Percentiles rank a stretch among this genome's conserved stretches.
phyloP scores from a whole-genome alignment of 768 basidiomycete genomes.

The Amanita exitialis region DNA sequence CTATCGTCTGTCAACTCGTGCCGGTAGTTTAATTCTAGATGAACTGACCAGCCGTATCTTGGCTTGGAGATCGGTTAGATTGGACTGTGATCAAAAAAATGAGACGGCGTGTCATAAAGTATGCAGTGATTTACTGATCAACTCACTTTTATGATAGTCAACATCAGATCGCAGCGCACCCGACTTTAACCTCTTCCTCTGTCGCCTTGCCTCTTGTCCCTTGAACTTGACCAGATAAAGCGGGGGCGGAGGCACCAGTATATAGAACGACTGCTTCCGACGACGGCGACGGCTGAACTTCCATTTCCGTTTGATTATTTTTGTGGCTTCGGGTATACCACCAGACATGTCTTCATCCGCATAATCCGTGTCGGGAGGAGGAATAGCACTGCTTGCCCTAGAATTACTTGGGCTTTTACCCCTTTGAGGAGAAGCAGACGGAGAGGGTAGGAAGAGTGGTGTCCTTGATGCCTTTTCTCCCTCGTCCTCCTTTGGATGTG shows the following conservation, averaged over 20 bases:
- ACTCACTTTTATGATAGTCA: neutral
- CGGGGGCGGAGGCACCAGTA: slow-evolving; percentile 5
- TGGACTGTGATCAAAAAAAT: neutral
- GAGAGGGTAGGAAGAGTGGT: slow-evolving; percentile 5
- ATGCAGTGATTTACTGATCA: neutral
- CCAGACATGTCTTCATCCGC: neutral
- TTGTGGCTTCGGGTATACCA: neutral
- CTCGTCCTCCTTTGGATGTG: neutral
- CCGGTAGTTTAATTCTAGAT: neutral
- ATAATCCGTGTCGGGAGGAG: neutral
- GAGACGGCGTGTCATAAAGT: neutral
- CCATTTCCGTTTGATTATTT: neutral
- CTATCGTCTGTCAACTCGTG: neutral
- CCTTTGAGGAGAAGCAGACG: neutral
- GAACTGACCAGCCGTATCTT: slow-evolving; percentile 1
- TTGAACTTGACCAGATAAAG: slow-evolving; percentile 1
- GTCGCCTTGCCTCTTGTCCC: slow-evolving; percentile 3
- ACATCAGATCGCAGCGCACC: neutral
- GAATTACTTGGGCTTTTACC: neutral
- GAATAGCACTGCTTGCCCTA: neutral
- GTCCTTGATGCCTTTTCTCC: neutral
- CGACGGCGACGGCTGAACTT: neutral
- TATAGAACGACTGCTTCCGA: neutral
- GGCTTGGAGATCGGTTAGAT: neutral
- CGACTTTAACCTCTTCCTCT: slow-evolving; percentile 1